A percentile compares a stretch with the other conserved stretches of the same genome.
Evolutionary conservation across 1,284 basidiomycete species (phyloP).

Genomic region (Puccinia sorghi): DNA sequence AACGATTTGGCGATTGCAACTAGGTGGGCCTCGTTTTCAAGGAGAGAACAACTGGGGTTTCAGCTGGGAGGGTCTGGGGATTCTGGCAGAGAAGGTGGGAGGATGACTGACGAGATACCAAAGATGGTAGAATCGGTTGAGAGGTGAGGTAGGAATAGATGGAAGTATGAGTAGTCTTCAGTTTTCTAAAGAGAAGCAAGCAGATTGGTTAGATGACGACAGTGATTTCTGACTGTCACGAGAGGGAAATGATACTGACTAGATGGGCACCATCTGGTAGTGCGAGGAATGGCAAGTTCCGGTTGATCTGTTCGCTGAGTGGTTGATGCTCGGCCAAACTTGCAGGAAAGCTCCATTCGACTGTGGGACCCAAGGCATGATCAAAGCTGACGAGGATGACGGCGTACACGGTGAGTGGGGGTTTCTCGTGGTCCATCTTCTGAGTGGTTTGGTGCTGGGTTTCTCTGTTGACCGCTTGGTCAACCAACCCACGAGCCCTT

Average conservation of each 20-base stretch:
- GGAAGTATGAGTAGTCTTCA: constrained; percentile 98
- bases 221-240: neutral
- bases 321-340: constrained; percentile 74
- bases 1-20: constrained; percentile 93
- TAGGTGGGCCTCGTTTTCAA: constrained; percentile 56
- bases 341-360: constrained; percentile 70
- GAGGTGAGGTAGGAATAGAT: constrained; percentile 63
- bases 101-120: constrained; percentile 76
- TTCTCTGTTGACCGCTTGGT: too few species aligned
- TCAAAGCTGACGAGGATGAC: constrained; percentile 55
- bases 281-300: constrained; percentile 91
- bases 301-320: constrained; percentile 63
- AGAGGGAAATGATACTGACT: constrained; percentile 61
- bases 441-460: too few species aligned
- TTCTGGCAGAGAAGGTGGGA: neutral
- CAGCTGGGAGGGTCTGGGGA: constrained; percentile 50
- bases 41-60: constrained; percentile 37
- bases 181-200: constrained; percentile 63
- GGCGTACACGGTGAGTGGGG: constrained; percentile 44
- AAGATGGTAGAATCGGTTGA: constrained; percentile 69
- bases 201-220: neutral
- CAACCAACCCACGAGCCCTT: too few species aligned
- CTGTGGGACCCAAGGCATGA: constrained; percentile 72
- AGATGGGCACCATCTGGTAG: constrained; percentile 95
- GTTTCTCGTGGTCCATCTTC: constrained; percentile 17